Base-by-base conservation (phyloP, 345 rosid species). In the Linum trigynum region DNA sequence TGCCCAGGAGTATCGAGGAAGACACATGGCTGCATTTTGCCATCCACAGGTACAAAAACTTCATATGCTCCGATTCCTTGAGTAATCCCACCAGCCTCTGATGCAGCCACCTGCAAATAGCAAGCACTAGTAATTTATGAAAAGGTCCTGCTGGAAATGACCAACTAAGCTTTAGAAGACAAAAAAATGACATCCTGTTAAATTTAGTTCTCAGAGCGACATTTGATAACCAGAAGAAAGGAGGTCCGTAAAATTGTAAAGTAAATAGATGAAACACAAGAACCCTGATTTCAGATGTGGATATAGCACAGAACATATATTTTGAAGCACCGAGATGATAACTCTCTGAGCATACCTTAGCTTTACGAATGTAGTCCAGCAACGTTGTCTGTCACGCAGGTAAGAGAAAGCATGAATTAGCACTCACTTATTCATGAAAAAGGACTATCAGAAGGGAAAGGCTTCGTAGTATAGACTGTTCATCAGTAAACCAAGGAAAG, bases 1-100 rank as follows among this genome's bases (percentile, higher is more conserved):
- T 94, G 99, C 23, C 99, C 99, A 59, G 99, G 99, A 72, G 99
- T 94, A 73, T 94, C 99, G 72, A 94, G 96, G 78, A 94, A 90
- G 80, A 94, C 88, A 79, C 99, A 94, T 23, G 86, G 73, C 76
- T 78, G 95, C 67, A 76, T 56, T 76, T 86, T 78, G 64, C 96
- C 96, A 80, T 90, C 99, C 32, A 94, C 75, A 36, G 96, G 90
- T 15, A 89, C 88, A 58, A 76, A 65, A 73, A 94, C 92, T 76
- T 82, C 75, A 70, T 94, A 94, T 61, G 99, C 99, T 63, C 99
- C 97, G 63, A 94, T 94, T 68, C 99, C 99, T 81, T 94, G 97
- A 38, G 99, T 94, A 59, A 94, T 94, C 36, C 99, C 97, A 72
- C 99, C 99, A 38, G 97, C 97, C 84, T 94, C 99, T 39, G 89